These are phyloP conservation scores for Xylariaceae sp. DNA, from an alignment of 2,329 filamentous ascomycete species.

Conservation along the genomic window DNA sequence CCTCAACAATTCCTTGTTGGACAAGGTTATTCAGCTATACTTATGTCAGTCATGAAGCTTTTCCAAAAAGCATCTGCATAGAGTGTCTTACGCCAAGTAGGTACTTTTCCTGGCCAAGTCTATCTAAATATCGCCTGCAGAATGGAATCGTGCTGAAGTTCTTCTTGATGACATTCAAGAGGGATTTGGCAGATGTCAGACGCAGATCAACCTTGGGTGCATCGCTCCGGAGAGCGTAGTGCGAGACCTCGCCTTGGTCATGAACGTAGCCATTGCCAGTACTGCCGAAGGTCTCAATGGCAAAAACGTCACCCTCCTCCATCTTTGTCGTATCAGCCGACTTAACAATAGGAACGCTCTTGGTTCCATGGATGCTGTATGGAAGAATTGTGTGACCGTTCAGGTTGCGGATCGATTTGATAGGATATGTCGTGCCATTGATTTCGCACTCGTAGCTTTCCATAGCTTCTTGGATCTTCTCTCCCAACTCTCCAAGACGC, in stretches of 20 bases:
- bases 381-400: slow-evolving; percentile 90
- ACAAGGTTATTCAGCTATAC: slow-evolving; percentile 83
- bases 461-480: slow-evolving; percentile 87
- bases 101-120: slow-evolving; percentile 94
- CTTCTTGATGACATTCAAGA: slow-evolving; percentile 91
- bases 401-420: slow-evolving; percentile 86
- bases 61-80: not conserved
- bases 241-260: slow-evolving; percentile 88
- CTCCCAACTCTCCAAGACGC: slow-evolving; percentile 84
- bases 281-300: slow-evolving; percentile 94
- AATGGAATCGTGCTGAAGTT: slow-evolving; percentile 95
- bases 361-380: slow-evolving; percentile 89
- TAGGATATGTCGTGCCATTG: slow-evolving; percentile 76
- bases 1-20: slow-evolving; percentile 81
- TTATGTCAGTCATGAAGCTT: slow-evolving; percentile 37
- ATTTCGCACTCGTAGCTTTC: slow-evolving; percentile 91
- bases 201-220: slow-evolving; percentile 78
- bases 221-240: slow-evolving; percentile 80
- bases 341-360: slow-evolving; percentile 94
- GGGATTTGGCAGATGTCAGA: slow-evolving; percentile 80
- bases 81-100: slow-evolving; percentile 73
- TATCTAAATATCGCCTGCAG: slow-evolving; percentile 88
- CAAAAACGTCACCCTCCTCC: slow-evolving; percentile 96
- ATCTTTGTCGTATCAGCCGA: slow-evolving; percentile 89
- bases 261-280: slow-evolving; percentile 88